These are phyloP conservation scores for Nannizzia gypsea DNA, from an alignment of 2,329 filamentous ascomycete genomes.

Conservation along the genomic window DNA sequence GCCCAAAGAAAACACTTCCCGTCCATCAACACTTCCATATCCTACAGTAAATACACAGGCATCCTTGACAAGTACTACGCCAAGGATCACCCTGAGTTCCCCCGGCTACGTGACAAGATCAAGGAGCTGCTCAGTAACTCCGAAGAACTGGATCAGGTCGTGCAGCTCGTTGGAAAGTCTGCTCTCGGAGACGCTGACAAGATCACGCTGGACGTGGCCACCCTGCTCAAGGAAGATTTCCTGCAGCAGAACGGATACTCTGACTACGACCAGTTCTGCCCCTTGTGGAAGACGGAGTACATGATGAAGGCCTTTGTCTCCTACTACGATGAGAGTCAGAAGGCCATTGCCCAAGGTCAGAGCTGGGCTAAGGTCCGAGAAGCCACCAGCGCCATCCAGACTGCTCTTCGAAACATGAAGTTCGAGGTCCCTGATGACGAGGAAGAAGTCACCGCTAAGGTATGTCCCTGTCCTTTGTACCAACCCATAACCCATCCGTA, in stretches of 20 bases:
- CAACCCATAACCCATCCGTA: constrained; percentile 5
- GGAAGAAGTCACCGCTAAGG: constrained; percentile 72
- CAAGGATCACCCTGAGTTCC: constrained; percentile 88
- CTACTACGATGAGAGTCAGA: constrained; percentile 95
- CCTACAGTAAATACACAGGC: constrained; percentile 92
- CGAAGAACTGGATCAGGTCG: constrained; percentile 95
- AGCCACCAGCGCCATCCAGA: constrained; percentile 75
- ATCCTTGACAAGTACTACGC: constrained; percentile 88
- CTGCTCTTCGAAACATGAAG: constrained; percentile 79
- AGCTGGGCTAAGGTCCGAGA: constrained; percentile 90
- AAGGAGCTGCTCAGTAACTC: constrained; percentile 88
- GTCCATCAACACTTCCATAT: constrained; percentile 87
- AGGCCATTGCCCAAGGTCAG: constrained; percentile 82
- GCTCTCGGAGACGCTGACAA: constrained; percentile 94
- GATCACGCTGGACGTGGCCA: constrained; percentile 89
- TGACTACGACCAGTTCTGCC: constrained; percentile 98
- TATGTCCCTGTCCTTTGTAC: constrained; percentile 30
- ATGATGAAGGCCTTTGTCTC: constrained; percentile 99
- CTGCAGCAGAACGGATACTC: constrained; percentile 98
- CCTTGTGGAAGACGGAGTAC: constrained; percentile 98
- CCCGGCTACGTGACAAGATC: constrained; percentile 80
- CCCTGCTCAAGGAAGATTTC: constrained; percentile 94
- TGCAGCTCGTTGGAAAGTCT: constrained; percentile 95
- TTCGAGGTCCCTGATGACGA: constrained; percentile 86
- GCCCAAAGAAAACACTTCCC: constrained; percentile 99